Conservation (phyloP, 73 alveolate genomes). For the Paramecium caudatum region DNA sequence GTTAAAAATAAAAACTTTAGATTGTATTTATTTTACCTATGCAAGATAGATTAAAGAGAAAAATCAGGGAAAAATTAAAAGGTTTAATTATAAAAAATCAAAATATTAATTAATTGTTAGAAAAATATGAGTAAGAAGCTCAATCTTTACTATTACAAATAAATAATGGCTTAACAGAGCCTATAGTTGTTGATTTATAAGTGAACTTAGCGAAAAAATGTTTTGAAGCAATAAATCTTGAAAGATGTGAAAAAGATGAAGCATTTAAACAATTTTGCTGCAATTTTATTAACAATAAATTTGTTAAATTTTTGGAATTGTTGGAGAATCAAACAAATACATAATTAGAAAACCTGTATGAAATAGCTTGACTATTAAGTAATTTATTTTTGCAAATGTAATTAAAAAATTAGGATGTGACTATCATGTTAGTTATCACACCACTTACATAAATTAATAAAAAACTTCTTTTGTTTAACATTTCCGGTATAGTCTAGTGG, state of each 20-base stretch:
- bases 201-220: background rate
- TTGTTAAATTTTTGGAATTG: too few species aligned
- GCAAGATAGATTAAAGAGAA: constrained; percentile 41
- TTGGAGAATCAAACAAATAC: too few species aligned
- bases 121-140: background rate
- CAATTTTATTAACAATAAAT: too few species aligned
- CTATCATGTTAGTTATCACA: too few species aligned
- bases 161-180: background rate
- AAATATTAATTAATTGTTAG: background rate
- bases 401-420: too few species aligned
- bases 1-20: constrained; percentile 2
- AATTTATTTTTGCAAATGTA: too few species aligned
- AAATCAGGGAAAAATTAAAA: constrained; percentile 54
- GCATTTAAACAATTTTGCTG: too few species aligned
- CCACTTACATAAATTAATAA: too few species aligned
- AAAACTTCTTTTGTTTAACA: too few species aligned
- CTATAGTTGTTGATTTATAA: background rate
- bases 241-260: too few species aligned
- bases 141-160: background rate
- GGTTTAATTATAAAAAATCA: background rate
- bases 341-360: too few species aligned
- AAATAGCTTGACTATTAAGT: too few species aligned
- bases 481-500: constrained; percentile 76
- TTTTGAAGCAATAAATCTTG: constrained; percentile 27
- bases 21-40: constrained; percentile 1